Conservation (phyloP, 176 grass and related monocot species). For the Phoenix dactylifera region DNA sequence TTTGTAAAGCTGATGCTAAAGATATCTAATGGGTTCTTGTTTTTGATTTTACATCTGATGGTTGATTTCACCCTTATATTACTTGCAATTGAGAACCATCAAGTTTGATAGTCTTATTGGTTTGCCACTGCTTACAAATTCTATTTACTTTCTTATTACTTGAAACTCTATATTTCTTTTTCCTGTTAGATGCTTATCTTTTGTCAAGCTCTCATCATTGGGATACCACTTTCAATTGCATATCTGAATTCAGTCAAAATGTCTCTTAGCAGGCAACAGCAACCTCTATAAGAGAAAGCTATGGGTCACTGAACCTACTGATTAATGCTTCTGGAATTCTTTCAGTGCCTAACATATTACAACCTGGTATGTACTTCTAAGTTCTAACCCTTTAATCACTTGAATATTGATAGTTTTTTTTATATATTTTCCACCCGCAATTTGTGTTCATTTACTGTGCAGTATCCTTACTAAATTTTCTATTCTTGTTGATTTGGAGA, state of each 20-base stretch:
- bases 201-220: neutral
- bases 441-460: neutral
- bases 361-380: slow-evolving; percentile 44
- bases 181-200: too few species aligned
- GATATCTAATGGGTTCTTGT: too few species aligned
- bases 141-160: too few species aligned
- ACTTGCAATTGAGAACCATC: too few species aligned
- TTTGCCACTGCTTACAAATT: too few species aligned
- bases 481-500: neutral
- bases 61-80: too few species aligned
- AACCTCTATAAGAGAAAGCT: slow-evolving; percentile 33
- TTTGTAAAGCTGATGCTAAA: too few species aligned
- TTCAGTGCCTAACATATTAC: slow-evolving; percentile 58
- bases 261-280: slow-evolving; percentile 48
- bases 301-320: slow-evolving; percentile 58
- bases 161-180: too few species aligned
- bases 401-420: too few species aligned
- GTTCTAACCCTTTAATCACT: neutral
- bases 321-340: slow-evolving; percentile 81
- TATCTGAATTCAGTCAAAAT: neutral
- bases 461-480: too few species aligned
- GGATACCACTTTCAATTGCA: neutral
- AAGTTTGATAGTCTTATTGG: too few species aligned
- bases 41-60: too few species aligned
- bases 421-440: neutral